Conservation (phyloP, 345 rosid genomes). For the Isatis tinctoria region DNA sequence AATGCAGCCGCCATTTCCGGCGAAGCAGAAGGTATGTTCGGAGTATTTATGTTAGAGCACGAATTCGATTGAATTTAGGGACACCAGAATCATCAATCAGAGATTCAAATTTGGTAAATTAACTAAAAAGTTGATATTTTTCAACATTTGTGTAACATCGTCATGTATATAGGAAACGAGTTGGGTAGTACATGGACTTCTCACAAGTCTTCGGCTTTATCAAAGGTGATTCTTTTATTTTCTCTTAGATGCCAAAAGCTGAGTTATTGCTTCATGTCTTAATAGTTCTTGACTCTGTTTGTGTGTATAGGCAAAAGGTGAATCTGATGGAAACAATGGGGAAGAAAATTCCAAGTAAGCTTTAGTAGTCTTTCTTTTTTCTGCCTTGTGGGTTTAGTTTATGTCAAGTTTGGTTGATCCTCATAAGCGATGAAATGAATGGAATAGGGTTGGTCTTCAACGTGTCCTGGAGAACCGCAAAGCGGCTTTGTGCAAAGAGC, state of each 20-base stretch:
- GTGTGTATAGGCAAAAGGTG: conserved; percentile 39
- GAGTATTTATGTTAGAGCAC: neutral
- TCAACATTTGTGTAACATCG: neutral
- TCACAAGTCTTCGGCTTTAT: conserved; percentile 41
- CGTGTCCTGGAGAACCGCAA: conserved; percentile 78
- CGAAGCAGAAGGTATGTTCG: conserved; percentile 51
- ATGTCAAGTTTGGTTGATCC: conserved; percentile 16
- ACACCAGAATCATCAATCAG: neutral
- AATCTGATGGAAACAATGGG: conserved; percentile 38
- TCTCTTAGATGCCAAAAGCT: neutral
- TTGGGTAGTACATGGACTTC: conserved; percentile 41
- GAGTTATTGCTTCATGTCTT: neutral
- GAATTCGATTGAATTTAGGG: neutral
- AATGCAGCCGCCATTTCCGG: conserved; percentile 51
- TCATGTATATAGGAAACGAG: conserved; percentile 30
- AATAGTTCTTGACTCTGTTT: neutral
- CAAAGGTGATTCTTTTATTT: conserved; percentile 41
- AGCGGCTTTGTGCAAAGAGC: conserved; percentile 83
- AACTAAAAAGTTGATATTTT: neutral
- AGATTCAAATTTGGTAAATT: neutral
- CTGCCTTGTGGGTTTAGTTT: neutral
- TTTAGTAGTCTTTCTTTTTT: neutral
- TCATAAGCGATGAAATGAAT: conserved; percentile 29
- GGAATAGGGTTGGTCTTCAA: conserved; percentile 75
- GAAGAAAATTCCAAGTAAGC: conserved; percentile 89